A percentile compares a stretch with the other conserved stretches of the same genome.
Conservation (phyloP, 345 rosid genomes). For the Salix koriyanagi region DNA sequence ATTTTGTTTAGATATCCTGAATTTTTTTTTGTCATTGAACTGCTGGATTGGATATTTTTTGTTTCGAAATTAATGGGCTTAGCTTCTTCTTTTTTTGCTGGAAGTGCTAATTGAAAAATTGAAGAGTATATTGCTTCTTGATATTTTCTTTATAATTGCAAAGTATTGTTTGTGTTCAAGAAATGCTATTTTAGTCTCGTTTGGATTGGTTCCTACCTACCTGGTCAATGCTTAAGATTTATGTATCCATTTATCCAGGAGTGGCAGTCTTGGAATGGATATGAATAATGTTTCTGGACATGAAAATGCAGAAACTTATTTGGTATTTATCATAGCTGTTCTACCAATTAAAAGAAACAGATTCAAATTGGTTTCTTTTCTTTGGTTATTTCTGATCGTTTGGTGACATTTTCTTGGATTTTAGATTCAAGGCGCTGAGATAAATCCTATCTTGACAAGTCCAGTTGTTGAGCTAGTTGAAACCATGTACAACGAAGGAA, state of each 20-base stretch:
- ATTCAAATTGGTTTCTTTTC: neutral
- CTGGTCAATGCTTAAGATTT: neutral
- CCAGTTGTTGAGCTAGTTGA: conserved; percentile 44
- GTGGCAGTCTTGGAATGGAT: conserved; percentile 42
- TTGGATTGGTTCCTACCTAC: neutral
- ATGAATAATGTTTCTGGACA: conserved; percentile 33
- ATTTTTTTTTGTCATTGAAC: neutral
- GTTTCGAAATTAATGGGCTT: neutral
- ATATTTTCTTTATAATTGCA: neutral
- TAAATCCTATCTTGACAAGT: conserved; percentile 36
- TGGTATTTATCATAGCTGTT: conserved; percentile 22
- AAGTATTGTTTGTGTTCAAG: neutral
- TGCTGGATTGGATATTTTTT: neutral
- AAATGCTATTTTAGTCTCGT: neutral
- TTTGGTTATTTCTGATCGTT: neutral
- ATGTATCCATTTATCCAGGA: conserved; percentile 3
- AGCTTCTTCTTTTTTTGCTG: neutral
- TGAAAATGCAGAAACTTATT: conserved; percentile 31
- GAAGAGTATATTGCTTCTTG: neutral
- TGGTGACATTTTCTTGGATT: conserved; percentile 1
- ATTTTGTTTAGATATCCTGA: neutral
- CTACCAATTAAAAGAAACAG: neutral
- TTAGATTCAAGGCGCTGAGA: conserved; percentile 43
- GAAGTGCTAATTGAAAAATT: neutral
- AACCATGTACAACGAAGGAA: conserved; percentile 76